phyloP scores from a whole-genome alignment of 73 alveolate genomes.

The Paraurostyla sp. region DNA sequence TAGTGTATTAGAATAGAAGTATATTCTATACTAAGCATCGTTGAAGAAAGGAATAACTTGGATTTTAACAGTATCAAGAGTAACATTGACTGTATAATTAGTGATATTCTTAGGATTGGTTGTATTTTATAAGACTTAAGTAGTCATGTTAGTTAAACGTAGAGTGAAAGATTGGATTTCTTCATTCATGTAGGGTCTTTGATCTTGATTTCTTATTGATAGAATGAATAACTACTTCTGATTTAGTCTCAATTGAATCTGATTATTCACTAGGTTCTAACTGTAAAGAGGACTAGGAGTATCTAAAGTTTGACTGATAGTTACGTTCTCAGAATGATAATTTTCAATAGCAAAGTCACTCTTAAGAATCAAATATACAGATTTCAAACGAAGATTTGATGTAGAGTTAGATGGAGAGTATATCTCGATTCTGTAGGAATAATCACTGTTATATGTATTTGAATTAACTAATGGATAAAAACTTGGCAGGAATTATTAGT shows the following conservation, averaged over 20 bases:
- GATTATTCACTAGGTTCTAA: not conserved
- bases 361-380: not conserved
- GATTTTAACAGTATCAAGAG: not conserved
- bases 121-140: not conserved
- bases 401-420: conserved; percentile 30
- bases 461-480: not conserved
- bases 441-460: not conserved
- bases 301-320: not conserved
- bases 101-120: conserved; percentile 36
- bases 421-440: conserved; percentile 21
- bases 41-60: conserved; percentile 8
- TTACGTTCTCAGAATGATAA: not conserved
- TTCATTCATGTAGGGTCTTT: conserved; percentile 19
- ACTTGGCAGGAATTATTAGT: not conserved
- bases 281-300: not conserved
- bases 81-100: not conserved
- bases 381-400: not conserved
- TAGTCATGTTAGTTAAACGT: conserved; percentile 10
- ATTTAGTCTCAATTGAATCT: not conserved
- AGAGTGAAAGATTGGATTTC: not conserved
- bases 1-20: not conserved
- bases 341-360: conserved; percentile 35
- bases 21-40: not conserved
- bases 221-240: not conserved
- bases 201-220: conserved; percentile 9